phyloP scores from a whole-genome alignment of 202 grass and related monocot genomes.

The Schoenoplectus tabernaemontani region DNA sequence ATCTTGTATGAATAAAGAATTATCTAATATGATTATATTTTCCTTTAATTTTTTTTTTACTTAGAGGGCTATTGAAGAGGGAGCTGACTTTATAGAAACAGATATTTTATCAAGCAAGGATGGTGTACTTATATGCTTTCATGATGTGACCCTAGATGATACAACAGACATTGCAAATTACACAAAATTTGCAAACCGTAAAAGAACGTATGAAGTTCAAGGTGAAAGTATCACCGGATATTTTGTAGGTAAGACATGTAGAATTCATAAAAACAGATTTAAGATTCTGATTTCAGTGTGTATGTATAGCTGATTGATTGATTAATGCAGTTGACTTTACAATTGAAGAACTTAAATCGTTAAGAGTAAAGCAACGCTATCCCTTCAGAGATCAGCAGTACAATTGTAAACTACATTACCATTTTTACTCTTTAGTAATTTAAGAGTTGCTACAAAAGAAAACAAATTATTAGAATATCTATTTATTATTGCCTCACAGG shows the following conservation, averaged over 20 bases:
- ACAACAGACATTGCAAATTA: constrained; percentile 47
- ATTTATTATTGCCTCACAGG: constrained; percentile 32
- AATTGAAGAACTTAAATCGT: constrained; percentile 63
- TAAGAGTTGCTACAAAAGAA: neutral
- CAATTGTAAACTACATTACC: constrained; percentile 45
- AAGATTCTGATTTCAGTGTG: constrained; percentile 13
- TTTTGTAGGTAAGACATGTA: constrained; percentile 48
- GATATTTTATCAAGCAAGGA: constrained; percentile 84
- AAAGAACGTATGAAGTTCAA: constrained; percentile 79
- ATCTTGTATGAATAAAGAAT: neutral
- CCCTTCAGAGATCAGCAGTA: constrained; percentile 71
- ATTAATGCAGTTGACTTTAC: constrained; percentile 80
- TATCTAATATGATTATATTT: neutral
- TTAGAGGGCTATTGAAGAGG: constrained; percentile 95
- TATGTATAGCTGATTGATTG: constrained; percentile 7
- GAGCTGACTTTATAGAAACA: constrained; percentile 91
- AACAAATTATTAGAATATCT: neutral
- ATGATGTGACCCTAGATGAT: constrained; percentile 61
- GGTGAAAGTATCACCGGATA: constrained; percentile 52
- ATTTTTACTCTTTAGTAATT: neutral
- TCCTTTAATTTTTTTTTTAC: neutral
- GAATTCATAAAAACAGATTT: constrained; percentile 2
- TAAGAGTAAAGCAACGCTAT: constrained; percentile 70
- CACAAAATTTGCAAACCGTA: constrained; percentile 53
- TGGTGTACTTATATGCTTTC: constrained; percentile 70